phyloP scores from a whole-genome alignment of 495 filamentous ascomycete species.

The Friedmanniomyces simplex region DNA sequence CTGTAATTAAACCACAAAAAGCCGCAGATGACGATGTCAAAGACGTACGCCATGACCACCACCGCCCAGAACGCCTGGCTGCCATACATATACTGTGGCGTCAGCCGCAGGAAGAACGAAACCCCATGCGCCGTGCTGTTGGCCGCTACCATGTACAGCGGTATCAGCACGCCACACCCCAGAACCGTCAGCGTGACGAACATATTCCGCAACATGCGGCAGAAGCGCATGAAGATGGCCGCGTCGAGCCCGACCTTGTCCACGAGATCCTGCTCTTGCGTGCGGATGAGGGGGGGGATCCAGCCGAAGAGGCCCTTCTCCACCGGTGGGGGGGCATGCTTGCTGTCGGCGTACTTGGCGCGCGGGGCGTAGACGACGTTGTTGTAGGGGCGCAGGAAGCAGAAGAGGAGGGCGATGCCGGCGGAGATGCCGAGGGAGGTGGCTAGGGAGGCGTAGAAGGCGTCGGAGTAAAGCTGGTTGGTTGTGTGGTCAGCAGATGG shows the following conservation, averaged over 20 bases:
- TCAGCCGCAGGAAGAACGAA: conserved; percentile 40
- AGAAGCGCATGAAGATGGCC: conserved; percentile 77
- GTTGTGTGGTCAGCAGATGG: too few species aligned
- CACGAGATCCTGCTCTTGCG: conserved; percentile 65
- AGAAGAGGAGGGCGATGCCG: conserved; percentile 69
- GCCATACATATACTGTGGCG: conserved; percentile 49
- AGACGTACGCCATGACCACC: conserved; percentile 67
- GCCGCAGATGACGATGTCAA: conserved; percentile 62
- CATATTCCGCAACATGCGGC: conserved; percentile 84
- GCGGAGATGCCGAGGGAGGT: conserved; percentile 42
- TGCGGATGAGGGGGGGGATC: conserved; percentile 64
- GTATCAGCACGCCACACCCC: conserved; percentile 71
- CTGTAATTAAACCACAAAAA: conserved; percentile 91
- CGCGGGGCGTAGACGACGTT: conserved; percentile 89
- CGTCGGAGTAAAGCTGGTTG: conserved; percentile 49
- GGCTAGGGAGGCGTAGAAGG: conserved; percentile 70
- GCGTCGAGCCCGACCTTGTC: conserved; percentile 81
- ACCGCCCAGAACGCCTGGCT: conserved; percentile 59
- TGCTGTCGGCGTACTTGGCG: conserved; percentile 81
- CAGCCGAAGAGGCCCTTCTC: conserved; percentile 80
- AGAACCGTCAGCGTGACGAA: conserved; percentile 64
- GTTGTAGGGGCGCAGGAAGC: conserved; percentile 80
- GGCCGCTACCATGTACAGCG: conserved; percentile 59
- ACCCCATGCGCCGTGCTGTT: conserved; percentile 8
- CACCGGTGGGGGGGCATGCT: conserved; percentile 84